A percentile compares a stretch with the other conserved stretches of the same genome.
phyloP scores from a whole-genome alignment of 1,284 basidiomycete genomes.

The Puccinia triticina region DNA sequence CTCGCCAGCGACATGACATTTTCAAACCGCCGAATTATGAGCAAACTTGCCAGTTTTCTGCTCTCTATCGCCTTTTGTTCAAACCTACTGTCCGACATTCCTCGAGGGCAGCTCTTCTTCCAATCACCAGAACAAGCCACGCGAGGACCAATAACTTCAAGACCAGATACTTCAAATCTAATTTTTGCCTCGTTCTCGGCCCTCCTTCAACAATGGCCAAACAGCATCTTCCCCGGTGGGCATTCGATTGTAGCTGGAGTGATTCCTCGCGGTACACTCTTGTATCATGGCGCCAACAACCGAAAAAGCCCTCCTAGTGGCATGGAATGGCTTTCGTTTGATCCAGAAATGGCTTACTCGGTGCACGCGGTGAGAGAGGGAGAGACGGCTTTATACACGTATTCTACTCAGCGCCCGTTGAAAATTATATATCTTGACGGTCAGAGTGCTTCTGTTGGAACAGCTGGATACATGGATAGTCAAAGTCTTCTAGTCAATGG shows the following conservation, averaged over 20 bases:
- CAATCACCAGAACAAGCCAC: neutral
- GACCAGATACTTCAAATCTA: conserved; percentile 21
- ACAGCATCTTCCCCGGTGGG: conserved; percentile 65
- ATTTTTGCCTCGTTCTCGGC: conserved; percentile 63
- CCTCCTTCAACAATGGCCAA: conserved; percentile 66
- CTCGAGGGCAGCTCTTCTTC: neutral
- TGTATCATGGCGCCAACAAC: conserved; percentile 62
- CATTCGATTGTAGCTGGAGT: conserved; percentile 63
- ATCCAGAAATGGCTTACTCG: conserved; percentile 63
- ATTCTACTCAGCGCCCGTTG: conserved; percentile 61
- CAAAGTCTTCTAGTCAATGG: conserved; percentile 64
- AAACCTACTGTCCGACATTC: conserved; percentile 20
- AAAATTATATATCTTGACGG: conserved; percentile 65
- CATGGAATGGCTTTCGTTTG: conserved; percentile 62
- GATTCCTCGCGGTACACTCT: conserved; percentile 62
- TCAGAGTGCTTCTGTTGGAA: conserved; percentile 61
- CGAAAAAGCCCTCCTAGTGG: conserved; percentile 59
- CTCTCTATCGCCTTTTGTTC: conserved; percentile 23
- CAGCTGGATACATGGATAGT: conserved; percentile 62
- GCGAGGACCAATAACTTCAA: neutral
- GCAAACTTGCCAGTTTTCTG: conserved; percentile 12
- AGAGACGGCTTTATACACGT: conserved; percentile 58
- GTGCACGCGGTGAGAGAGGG: conserved; percentile 13
- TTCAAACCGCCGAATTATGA: conserved; percentile 9
- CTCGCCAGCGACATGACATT: neutral